Evolutionary conservation across 1,284 basidiomycete species (phyloP).

Genomic region (Kwoniella shivajii): DNA sequence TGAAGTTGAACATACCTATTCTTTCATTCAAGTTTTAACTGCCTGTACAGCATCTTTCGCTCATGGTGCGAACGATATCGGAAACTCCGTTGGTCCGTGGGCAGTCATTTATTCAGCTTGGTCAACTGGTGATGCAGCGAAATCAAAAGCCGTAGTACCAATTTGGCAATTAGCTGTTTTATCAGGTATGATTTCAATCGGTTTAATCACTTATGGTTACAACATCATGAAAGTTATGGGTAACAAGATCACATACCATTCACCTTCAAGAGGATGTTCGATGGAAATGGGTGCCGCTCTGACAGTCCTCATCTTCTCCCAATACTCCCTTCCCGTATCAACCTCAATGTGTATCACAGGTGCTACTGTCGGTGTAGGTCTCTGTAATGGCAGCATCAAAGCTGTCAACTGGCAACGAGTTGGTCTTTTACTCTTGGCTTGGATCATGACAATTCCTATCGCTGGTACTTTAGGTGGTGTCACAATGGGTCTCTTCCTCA

Average conservation of each 20-base stretch:
- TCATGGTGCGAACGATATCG: slow-evolving; percentile 54
- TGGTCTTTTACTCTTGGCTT: slow-evolving; percentile 34
- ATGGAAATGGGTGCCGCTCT: slow-evolving; percentile 58
- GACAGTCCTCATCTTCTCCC: slow-evolving; percentile 56
- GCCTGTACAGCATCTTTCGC: slow-evolving; percentile 58
- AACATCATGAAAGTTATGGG: slow-evolving; percentile 55
- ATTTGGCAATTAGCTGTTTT: slow-evolving; percentile 56
- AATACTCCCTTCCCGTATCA: slow-evolving; percentile 54
- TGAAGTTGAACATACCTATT: slow-evolving; percentile 57
- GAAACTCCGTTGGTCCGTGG: slow-evolving; percentile 57
- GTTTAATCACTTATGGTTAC: slow-evolving; percentile 56
- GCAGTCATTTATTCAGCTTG: slow-evolving; percentile 54
- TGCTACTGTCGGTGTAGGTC: slow-evolving; percentile 56
- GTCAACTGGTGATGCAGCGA: slow-evolving; percentile 44
- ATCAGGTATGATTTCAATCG: slow-evolving; percentile 52
- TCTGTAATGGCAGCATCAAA: slow-evolving; percentile 51
- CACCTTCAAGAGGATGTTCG: slow-evolving; percentile 56
- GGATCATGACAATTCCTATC: slow-evolving; percentile 55
- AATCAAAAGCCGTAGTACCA: slow-evolving; percentile 51
- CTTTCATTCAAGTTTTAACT: slow-evolving; percentile 57
- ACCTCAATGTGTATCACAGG: slow-evolving; percentile 58
- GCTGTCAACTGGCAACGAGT: slow-evolving; percentile 53
- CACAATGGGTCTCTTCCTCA: slow-evolving; percentile 49
- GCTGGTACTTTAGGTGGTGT: slow-evolving; percentile 52
- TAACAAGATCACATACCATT: slow-evolving; percentile 57